These are phyloP conservation scores for Komagataella mondaviorum DNA, from an alignment of 805 yeast genomes.

Conservation along the genomic window DNA sequence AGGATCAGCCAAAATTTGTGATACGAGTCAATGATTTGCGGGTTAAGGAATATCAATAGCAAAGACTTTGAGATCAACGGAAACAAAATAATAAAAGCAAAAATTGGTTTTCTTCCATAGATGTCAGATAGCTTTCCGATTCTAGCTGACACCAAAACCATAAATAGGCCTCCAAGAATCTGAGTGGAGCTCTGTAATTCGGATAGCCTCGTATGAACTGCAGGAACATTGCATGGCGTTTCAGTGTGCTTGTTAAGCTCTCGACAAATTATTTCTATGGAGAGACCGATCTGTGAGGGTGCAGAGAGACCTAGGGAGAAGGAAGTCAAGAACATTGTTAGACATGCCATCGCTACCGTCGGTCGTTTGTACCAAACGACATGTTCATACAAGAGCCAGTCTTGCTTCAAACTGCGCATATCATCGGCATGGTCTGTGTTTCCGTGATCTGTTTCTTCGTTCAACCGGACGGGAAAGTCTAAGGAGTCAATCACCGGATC, in stretches of 20 bases:
- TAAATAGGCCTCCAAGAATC: background rate
- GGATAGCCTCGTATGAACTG: background rate
- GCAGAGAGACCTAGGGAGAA: background rate
- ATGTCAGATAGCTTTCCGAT: slow-evolving; percentile 53
- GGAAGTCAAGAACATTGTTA: background rate
- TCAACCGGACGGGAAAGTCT: background rate
- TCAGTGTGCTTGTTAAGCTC: background rate
- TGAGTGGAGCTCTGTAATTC: background rate
- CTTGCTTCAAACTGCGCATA: background rate
- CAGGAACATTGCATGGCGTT: background rate
- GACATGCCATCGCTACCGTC: background rate
- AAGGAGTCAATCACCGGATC: background rate
- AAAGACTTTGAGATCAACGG: slow-evolving; percentile 6
- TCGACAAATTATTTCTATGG: background rate
- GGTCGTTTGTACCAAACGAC: background rate
- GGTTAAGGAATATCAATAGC: slow-evolving; percentile 9
- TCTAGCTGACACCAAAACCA: slow-evolving; percentile 22
- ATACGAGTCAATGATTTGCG: slow-evolving; percentile 11
- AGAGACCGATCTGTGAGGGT: background rate
- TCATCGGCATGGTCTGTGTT: background rate
- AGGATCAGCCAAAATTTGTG: slow-evolving; percentile 24
- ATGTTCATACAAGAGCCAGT: background rate
- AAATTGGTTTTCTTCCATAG: slow-evolving; percentile 42
- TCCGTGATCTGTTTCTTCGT: background rate
- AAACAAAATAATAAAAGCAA: slow-evolving; percentile 17